Conservation (phyloP, 2,329 filamentous ascomycete genomes). For the Thyridium curvatum region DNA sequence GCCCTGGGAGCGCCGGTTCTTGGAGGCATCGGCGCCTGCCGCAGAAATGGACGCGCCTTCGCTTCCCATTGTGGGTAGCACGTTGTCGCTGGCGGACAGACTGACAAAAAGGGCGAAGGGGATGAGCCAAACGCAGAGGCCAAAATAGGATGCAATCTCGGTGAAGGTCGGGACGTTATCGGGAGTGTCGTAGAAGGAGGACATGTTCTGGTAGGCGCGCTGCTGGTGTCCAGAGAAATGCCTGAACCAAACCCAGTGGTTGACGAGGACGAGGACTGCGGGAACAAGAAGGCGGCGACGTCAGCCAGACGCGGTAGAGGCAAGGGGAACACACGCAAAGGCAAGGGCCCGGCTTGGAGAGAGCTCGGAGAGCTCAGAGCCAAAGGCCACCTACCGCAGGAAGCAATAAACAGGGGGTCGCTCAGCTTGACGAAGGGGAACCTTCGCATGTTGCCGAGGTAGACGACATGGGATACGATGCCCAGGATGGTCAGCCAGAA, state of each 20-base stretch:
- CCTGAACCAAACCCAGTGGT: slow-evolving; percentile 94
- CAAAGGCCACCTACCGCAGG: slow-evolving; percentile 60
- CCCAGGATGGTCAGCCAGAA: slow-evolving; percentile 67
- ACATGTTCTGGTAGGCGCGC: slow-evolving; percentile 48
- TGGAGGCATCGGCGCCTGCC: slow-evolving; percentile 33
- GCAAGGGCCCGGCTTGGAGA: no score
- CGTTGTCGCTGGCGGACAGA: slow-evolving; percentile 88
- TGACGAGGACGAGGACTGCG: slow-evolving; percentile 71
- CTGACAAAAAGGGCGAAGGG: slow-evolving; percentile 95
- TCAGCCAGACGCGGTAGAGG: no score
- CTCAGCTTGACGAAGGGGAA: slow-evolving; percentile 76
- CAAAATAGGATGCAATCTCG: slow-evolving; percentile 94
- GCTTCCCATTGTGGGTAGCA: slow-evolving; percentile 84
- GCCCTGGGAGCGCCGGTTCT: slow-evolving; percentile 48
- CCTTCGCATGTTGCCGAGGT: slow-evolving; percentile 75
- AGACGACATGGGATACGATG: slow-evolving; percentile 75
- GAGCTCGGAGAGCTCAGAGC: background rate
- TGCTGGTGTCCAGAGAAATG: slow-evolving; percentile 70
- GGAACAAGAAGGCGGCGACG: no score
- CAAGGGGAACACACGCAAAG: no score
- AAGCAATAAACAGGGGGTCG: slow-evolving; percentile 79
- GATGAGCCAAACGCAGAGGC: slow-evolving; percentile 92
- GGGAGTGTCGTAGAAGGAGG: slow-evolving; percentile 56
- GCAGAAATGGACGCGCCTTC: slow-evolving; percentile 42
- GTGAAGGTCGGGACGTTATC: slow-evolving; percentile 73